Percentiles rank a stretch among this genome's conserved stretches.
phyloP scores from a whole-genome alignment of 805 yeast species.

The Candida corydali region DNA sequence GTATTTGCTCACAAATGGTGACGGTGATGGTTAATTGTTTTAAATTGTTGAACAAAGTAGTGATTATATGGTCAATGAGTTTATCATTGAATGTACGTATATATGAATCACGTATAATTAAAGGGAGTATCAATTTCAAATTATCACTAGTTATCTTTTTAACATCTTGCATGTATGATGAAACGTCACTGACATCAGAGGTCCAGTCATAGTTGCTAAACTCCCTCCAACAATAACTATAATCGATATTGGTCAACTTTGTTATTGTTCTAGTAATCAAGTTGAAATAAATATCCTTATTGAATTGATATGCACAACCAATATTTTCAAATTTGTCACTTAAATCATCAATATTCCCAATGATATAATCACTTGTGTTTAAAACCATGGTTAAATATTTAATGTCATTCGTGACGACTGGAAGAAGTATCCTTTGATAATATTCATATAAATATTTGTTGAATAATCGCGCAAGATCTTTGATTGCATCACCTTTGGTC shows the following conservation, averaged over 20 bases:
- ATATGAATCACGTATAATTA: conserved; percentile 66
- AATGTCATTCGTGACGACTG: conserved; percentile 38
- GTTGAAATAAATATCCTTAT: conserved; percentile 53
- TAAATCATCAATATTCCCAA: conserved; percentile 71
- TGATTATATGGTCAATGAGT: conserved; percentile 59
- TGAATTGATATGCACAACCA: conserved; percentile 41
- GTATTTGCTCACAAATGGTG: conserved; percentile 73
- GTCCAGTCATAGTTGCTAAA: conserved; percentile 75
- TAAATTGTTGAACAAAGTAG: conserved; percentile 54
- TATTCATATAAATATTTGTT: conserved; percentile 57
- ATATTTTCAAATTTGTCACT: conserved; percentile 53
- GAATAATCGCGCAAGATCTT: conserved; percentile 56
- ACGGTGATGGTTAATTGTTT: conserved; percentile 56
- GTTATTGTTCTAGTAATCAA: conserved; percentile 56
- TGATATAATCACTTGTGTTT: conserved; percentile 88
- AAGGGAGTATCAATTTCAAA: conserved; percentile 43
- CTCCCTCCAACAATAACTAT: conserved; percentile 77
- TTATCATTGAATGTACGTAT: conserved; percentile 72
- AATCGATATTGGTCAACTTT: conserved; percentile 52
- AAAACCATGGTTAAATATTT: conserved; percentile 66
- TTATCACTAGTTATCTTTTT: conserved; percentile 43
- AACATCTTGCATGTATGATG: conserved; percentile 63
- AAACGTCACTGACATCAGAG: conserved; percentile 65
- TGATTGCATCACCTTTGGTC: conserved; percentile 41
- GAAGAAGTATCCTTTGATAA: conserved; percentile 26